A percentile compares a stretch with the other conserved stretches of the same genome.
phyloP scores from a whole-genome alignment of 768 basidiomycete species.

The Rhodosporidiobolus odoratus region DNA sequence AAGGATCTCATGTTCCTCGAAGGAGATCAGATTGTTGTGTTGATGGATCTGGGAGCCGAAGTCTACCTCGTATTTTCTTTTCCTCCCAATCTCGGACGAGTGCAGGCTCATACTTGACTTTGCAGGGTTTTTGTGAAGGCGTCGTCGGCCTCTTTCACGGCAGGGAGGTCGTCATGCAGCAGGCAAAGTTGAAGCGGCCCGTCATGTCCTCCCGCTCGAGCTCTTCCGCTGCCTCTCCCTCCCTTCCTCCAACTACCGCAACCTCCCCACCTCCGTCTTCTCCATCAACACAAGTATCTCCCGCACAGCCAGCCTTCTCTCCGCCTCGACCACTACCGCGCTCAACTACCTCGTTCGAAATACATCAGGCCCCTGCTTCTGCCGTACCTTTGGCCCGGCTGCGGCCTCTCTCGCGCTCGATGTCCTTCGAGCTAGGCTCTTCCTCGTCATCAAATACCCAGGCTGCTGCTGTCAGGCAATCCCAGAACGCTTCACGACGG shows the following conservation, averaged over 20 bases:
- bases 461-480: not conserved
- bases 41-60: constrained; percentile 63
- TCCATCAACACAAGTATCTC: not conserved
- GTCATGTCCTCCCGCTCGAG: constrained; percentile 54
- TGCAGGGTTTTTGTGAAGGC: constrained; percentile 77
- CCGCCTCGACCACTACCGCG: not conserved
- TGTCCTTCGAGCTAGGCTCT: not conserved
- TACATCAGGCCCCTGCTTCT: not conserved
- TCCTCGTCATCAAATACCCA: not conserved
- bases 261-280: not conserved
- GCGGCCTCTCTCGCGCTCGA: not conserved
- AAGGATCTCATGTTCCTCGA: constrained; percentile 84
- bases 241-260: not conserved
- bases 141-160: constrained; percentile 72
- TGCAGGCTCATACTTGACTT: not conserved
- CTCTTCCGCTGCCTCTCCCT: not conserved
- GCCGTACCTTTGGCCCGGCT: not conserved
- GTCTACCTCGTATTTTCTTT: constrained; percentile 60
- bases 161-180: constrained; percentile 61
- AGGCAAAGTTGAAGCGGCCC: constrained; percentile 67
- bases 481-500: not conserved
- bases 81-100: not conserved
- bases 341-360: not conserved
- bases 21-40: constrained; percentile 71
- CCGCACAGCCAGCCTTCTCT: not conserved